Conservation (phyloP, 495 filamentous ascomycete species). For the Penicillium riverlandense region DNA sequence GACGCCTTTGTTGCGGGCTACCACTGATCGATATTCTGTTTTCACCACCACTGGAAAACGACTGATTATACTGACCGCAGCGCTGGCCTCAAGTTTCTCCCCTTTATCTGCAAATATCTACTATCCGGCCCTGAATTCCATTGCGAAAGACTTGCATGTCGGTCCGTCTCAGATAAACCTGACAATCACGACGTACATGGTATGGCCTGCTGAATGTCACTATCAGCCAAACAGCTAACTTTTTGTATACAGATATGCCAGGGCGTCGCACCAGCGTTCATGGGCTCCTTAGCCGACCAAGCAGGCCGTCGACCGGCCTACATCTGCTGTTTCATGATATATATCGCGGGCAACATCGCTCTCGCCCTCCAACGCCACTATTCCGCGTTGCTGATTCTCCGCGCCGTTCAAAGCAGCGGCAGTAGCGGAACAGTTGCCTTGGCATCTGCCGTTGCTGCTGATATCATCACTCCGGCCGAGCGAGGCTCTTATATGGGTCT, state of each 20-base stretch:
- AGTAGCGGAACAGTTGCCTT: conserved; percentile 42
- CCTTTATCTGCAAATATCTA: conserved; percentile 43
- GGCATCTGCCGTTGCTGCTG: conserved; percentile 36
- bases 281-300: conserved; percentile 42
- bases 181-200: conserved; percentile 45
- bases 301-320: conserved; percentile 44
- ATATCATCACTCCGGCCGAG: conserved; percentile 38
- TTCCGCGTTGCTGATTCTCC: conserved; percentile 36
- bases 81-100: conserved; percentile 25
- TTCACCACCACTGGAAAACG: conserved; percentile 22
- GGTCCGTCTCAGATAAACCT: conserved; percentile 37
- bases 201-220: conserved; percentile 6
- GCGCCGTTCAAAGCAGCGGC: conserved; percentile 43
- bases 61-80: conserved; percentile 19
- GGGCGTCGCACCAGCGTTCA: conserved; percentile 43
- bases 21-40: conserved; percentile 8
- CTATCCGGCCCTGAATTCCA: conserved; percentile 37
- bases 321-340: conserved; percentile 39
- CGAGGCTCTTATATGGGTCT: conserved; percentile 41
- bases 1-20: conserved; percentile 11
- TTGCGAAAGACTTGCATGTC: conserved; percentile 32
- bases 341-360: conserved; percentile 39
- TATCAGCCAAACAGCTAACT: neutral
- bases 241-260: conserved; percentile 32
- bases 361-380: conserved; percentile 40